phyloP scores from a whole-genome alignment of 2,329 filamentous ascomycete species.

The Verticillium alfalfae region DNA sequence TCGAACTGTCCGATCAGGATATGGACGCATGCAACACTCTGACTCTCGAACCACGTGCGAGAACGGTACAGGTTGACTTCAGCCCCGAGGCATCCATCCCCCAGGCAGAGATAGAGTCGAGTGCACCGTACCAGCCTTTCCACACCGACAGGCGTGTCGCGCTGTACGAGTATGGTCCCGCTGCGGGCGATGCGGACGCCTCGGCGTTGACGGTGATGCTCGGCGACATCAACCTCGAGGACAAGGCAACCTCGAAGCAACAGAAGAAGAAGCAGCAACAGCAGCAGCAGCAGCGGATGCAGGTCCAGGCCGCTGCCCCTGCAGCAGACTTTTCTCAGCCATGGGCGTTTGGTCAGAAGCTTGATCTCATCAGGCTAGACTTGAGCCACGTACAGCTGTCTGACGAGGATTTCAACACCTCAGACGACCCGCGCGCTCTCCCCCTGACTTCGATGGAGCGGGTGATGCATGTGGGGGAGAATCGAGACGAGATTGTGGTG shows the following conservation, averaged over 20 bases:
- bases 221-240: slow-evolving; percentile 33
- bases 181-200: slow-evolving; percentile 18
- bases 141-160: slow-evolving; percentile 83
- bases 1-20: slow-evolving; percentile 47
- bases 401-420: slow-evolving; percentile 47
- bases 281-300: slow-evolving; percentile 22
- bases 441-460: slow-evolving; percentile 61
- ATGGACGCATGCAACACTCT: slow-evolving; percentile 50
- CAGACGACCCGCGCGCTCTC: slow-evolving; percentile 53
- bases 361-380: slow-evolving; percentile 46
- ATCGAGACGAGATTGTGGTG: slow-evolving; percentile 74
- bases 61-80: slow-evolving; percentile 30
- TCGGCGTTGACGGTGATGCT: slow-evolving; percentile 33
- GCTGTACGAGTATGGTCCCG: slow-evolving; percentile 59
- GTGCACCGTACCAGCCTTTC: slow-evolving; percentile 91
- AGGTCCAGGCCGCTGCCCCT: background rate
- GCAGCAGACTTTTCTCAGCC: slow-evolving; percentile 8
- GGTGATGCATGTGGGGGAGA: slow-evolving; percentile 51
- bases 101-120: slow-evolving; percentile 88
- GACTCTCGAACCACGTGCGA: slow-evolving; percentile 39
- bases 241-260: slow-evolving; percentile 26
- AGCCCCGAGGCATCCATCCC: slow-evolving; percentile 60
- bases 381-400: slow-evolving; percentile 38
- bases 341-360: slow-evolving; percentile 58
- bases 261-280: slow-evolving; percentile 32